These are phyloP conservation scores for Fonsecaea multimorphosa DNA, from an alignment of 2,329 filamentous ascomycete species.

Conservation along the genomic window DNA sequence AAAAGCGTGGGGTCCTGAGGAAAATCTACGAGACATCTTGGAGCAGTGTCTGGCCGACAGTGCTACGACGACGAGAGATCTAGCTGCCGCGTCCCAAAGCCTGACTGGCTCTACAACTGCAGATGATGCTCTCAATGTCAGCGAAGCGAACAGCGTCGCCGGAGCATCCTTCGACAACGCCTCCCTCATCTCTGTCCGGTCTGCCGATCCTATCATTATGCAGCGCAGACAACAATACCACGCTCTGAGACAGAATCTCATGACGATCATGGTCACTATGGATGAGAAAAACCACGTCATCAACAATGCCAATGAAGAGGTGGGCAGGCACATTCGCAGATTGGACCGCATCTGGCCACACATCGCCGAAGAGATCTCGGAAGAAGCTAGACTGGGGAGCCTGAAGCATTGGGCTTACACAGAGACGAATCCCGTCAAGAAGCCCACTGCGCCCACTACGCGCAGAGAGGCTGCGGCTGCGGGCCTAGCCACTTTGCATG, in stretches of 20 bases:
- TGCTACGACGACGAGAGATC: slow-evolving; percentile 8
- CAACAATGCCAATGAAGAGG: slow-evolving; percentile 85
- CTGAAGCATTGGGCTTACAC: slow-evolving; percentile 94
- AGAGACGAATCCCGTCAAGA: slow-evolving; percentile 73
- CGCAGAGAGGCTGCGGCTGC: slow-evolving; percentile 69
- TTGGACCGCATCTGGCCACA: slow-evolving; percentile 87
- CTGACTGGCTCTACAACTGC: slow-evolving; percentile 24
- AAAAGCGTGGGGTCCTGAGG: slow-evolving; percentile 88
- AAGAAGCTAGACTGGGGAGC: slow-evolving; percentile 92
- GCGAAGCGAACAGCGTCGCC: slow-evolving; percentile 34
- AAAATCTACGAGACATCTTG: slow-evolving; percentile 78
- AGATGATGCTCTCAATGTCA: slow-evolving; percentile 30
- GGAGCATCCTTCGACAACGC: slow-evolving; percentile 34
- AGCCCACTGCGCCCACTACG: slow-evolving; percentile 56
- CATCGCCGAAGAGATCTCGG: slow-evolving; percentile 86
- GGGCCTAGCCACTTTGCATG: slow-evolving; percentile 60
- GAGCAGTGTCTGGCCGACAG: slow-evolving; percentile 49
- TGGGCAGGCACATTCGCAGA: slow-evolving; percentile 81
- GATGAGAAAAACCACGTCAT: slow-evolving; percentile 99
- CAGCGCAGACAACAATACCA: slow-evolving; percentile 72
- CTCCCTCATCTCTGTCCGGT: slow-evolving; percentile 33
- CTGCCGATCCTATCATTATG: slow-evolving; percentile 27
- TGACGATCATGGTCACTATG: slow-evolving; percentile 84
- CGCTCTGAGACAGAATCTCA: slow-evolving; percentile 76
- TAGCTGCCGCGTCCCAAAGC: slow-evolving; percentile 24